These are phyloP conservation scores for Jaltomata sinuosa DNA, from an alignment of 257 asterid genomes.

Conservation along the genomic window DNA sequence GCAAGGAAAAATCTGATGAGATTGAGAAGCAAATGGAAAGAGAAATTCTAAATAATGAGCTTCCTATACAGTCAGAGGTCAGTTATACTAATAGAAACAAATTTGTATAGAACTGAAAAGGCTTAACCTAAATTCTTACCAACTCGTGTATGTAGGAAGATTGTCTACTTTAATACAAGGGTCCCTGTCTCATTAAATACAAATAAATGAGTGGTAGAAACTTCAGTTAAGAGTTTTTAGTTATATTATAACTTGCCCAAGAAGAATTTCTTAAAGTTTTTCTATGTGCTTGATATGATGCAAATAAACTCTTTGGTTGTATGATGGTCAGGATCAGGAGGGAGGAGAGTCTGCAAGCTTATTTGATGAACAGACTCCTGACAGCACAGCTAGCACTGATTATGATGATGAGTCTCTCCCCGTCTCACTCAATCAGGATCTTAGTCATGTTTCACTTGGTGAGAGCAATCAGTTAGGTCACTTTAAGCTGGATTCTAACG, in stretches of 20 bases:
- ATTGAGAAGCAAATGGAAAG: conserved; percentile 34
- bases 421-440: conserved; percentile 29
- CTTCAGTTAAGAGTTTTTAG: neutral
- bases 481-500: conserved; percentile 31
- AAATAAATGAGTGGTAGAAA: neutral
- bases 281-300: neutral
- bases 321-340: conserved; percentile 26
- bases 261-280: neutral
- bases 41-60: conserved; percentile 26
- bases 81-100: neutral
- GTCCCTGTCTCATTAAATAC: neutral
- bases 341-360: conserved; percentile 17
- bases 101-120: neutral
- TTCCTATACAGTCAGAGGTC: conserved; percentile 38
- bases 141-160: neutral
- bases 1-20: conserved; percentile 23
- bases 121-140: neutral
- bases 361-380: conserved; percentile 18
- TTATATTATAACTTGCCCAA: neutral
- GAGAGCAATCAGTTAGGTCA: conserved; percentile 28
- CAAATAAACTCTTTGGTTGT: conserved; percentile 4
- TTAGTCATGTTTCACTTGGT: conserved; percentile 27
- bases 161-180: neutral
- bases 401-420: conserved; percentile 30
- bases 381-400: conserved; percentile 11